phyloP scores from a whole-genome alignment of 306 rosid species.

The Pyrus betulifolia region DNA sequence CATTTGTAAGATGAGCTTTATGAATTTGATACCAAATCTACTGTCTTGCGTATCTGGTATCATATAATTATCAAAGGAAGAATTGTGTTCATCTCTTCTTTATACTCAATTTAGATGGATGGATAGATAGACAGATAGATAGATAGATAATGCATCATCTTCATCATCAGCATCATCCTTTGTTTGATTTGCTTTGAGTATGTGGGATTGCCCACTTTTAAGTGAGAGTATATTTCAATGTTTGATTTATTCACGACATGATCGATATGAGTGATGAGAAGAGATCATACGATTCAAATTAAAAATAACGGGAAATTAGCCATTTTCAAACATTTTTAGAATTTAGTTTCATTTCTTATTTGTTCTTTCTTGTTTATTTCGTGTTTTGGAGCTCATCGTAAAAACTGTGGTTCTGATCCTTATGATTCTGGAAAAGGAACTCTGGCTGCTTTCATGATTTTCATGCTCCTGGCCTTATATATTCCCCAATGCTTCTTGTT shows the following conservation, averaged over 20 bases:
- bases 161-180: too few relatives aligned
- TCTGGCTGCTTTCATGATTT: background rate
- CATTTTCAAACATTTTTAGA: too few relatives aligned
- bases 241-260: background rate
- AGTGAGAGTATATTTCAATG: background rate
- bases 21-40: too few relatives aligned
- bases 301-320: background rate
- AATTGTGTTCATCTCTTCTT: too few relatives aligned
- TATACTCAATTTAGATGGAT: too few relatives aligned
- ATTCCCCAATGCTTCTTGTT: background rate
- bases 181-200: too few relatives aligned
- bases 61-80: too few relatives aligned
- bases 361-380: background rate
- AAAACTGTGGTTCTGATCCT: background rate
- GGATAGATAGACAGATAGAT: too few relatives aligned
- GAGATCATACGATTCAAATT: background rate
- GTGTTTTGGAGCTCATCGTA: background rate
- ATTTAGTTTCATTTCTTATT: background rate
- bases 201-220: background rate
- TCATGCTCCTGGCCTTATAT: background rate
- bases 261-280: background rate
- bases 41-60: too few relatives aligned
- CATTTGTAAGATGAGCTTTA: background rate
- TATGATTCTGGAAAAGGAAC: background rate
- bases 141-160: too few relatives aligned